Base-by-base conservation (phyloP, 202 grass and related monocot species). In the Setaria italica region DNA sequence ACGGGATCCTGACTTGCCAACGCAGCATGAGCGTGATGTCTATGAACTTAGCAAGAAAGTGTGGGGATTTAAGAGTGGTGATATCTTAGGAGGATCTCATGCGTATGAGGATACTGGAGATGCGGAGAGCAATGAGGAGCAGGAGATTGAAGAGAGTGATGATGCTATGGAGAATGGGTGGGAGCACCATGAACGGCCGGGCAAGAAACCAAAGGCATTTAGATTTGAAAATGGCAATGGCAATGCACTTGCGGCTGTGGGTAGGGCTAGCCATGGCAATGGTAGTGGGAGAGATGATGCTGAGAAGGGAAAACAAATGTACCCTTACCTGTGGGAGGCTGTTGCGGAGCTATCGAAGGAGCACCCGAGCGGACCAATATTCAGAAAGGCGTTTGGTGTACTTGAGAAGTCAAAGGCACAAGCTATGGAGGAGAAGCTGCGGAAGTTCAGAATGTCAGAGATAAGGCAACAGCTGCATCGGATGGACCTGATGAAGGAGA, bases 21-120 rank as follows among this genome's bases (percentile, higher is more conserved):
- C 77, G 0, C 20, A 19, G 0, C 91, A 88, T 60, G 91, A 93
- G 1, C 74, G 77, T 6, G 66, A 74, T 14, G 74, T 62, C 29
- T 93, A 83, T 62, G 69, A 93, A 30, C 79, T 90, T 54, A 76
- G 88, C 68, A 90, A 77, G 83, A 86, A 90, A 67, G 78, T 93
- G 13, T 93, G 88, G 88, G 82, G 85, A 2, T 20, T 49, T 7
- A 76, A 76, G 34, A 70, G 9, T 42, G 11, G 39, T 8, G 82
- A 4, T 6, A 9, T 4, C 11, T 50, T 77, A 10, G 70, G 74
- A 47, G 68, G 72, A 35, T 37, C 58, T 19, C 47, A 13, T 60
- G 51, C 65, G 13, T 74, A 84, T 34, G 88, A 79, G 59, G 82
- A 83, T 59, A 19, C 39, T 57, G 81, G 48, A 16, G 56, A 34